Evolutionary conservation across 176 grass and related monocot species (phyloP), one percentile per base, ranked within the genome.

Genomic region (Oryza longistaminata): DNA sequence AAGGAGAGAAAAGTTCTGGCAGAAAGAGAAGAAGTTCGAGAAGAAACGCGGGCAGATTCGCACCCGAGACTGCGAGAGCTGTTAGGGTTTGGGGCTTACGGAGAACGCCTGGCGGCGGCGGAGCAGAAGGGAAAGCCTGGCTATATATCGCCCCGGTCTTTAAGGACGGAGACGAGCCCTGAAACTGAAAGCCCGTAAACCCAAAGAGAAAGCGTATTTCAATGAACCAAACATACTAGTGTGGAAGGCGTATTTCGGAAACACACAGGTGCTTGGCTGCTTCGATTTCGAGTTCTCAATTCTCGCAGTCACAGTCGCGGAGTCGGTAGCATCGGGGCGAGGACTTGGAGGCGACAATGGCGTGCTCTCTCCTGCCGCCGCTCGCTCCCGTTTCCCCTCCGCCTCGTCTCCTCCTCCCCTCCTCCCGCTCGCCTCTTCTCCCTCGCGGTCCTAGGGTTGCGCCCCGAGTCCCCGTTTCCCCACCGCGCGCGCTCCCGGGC

Each of bases 351-450:
- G 24, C 68, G 68, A 15, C 26, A 76, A 97, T 97, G 95, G 95
- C 86, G 42, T 82, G 55, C 26, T 49, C 44, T 69, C 86, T 90
- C 66, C 79, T 75, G 55, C 83, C 86, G 64, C 90, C 85, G 73
- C 68, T 42, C 21, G 64, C 48, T 17, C 13, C 39, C 33, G 15
- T 9, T 66, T 34, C 65, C 35, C 6, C 79, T 61, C 25, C 75
- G 71, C 76, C 78, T 25, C 75, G 77, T 22, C 19, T 88, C 73
- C 82, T 88, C 73, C 82, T 34, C 50, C 52, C 78, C 55, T 34
- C 9, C 77, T 4, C 66, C 37, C 53, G 62, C 60, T 14, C 66
- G 1, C 42, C 44, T n/a, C 49, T 64, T 2, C 7, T 15, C 26
- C 55, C 25, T 37, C 64, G 73, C 6, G 3, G 68, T 11, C 35